Evolutionary conservation across 805 yeast genomes (phyloP), one percentile per base, ranked within the genome.

Genomic region (Tetrapisispora phaffii): DNA sequence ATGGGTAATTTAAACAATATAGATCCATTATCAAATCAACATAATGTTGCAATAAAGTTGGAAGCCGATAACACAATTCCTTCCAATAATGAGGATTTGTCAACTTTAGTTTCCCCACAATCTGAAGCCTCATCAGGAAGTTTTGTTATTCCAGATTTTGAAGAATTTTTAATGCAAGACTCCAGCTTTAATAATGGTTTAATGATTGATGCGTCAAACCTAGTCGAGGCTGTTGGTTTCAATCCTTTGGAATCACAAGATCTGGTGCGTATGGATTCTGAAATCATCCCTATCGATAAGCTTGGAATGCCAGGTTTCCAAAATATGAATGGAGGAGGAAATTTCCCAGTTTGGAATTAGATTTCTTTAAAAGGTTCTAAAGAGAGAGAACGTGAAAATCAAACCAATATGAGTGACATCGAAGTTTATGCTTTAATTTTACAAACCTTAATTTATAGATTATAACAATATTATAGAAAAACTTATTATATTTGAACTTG

Each of bases 141-240:
- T 4, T 51, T 57, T 17, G 49, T 53, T 22, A 52, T 59, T 2
- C 66, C 65, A n/a, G 63, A 59, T 31, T 62, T 61, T 36, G 66
- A 63, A 39, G 67, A 63, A 44, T 63, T 63, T 45, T 52, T 62
- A 47, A 53, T 54, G 45, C 63, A 60, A 38, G 58, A 56, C 31
- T 52, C 64, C 13, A 56, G 58, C 32, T 54, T 61, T 21, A 58
- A 56, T 36, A 59, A 57, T 40, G 66, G 63, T 17, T 48, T 61
- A 19, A 53, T 59, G 53, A 57, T 59, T 13, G 60, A 61, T 39
- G 60, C 64, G 20, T 54, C 62, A 1, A 56, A 56, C 41, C 51
- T 61, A 12, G 57, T 58, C 23, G 66, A 60, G 41, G 66, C 64
- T 13, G 62, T 56, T 21, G 63, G 61, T 12, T 52, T 57, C 39